Evolutionary conservation across 1,284 basidiomycete species (phyloP).

Genomic region (Malassezia obtusa): DNA sequence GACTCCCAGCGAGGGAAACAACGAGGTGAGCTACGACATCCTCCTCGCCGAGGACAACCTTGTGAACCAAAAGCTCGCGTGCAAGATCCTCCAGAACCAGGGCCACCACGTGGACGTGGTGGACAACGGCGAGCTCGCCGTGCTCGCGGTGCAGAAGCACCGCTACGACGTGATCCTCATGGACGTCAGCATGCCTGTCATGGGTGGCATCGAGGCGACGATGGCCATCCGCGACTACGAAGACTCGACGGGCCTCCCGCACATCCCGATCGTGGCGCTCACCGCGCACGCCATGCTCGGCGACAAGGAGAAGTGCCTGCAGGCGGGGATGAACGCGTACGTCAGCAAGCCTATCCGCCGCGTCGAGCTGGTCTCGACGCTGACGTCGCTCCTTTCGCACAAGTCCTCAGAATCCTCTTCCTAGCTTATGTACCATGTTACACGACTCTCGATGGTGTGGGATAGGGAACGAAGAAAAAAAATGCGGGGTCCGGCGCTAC

Average conservation of each 20-base stretch:
- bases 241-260: conserved; percentile 60
- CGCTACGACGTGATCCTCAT: conserved; percentile 64
- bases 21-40: conserved; percentile 80
- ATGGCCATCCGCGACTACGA: conserved; percentile 68
- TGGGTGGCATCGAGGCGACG: conserved; percentile 54
- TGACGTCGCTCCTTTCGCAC: conserved; percentile 31
- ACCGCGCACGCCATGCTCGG: conserved; percentile 65
- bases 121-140: conserved; percentile 85
- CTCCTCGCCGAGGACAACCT: conserved; percentile 96
- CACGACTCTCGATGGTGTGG: no score
- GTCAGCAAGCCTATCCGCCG: conserved; percentile 42
- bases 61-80: conserved; percentile 92
- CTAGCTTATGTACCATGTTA: neutral
- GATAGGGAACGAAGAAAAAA: neutral
- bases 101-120: conserved; percentile 94
- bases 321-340: conserved; percentile 43
- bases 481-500: no score
- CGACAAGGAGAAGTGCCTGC: conserved; percentile 45
- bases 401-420: conserved; percentile 12
- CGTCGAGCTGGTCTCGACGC: conserved; percentile 38
- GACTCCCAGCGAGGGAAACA: conserved; percentile 63
- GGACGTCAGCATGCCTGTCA: conserved; percentile 67
- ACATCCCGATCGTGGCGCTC: conserved; percentile 87
- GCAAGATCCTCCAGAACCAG: conserved; percentile 93
- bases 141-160: conserved; percentile 74